phyloP scores from a whole-genome alignment of 2,329 filamentous ascomycete genomes.

The Fusarium stilboides region DNA sequence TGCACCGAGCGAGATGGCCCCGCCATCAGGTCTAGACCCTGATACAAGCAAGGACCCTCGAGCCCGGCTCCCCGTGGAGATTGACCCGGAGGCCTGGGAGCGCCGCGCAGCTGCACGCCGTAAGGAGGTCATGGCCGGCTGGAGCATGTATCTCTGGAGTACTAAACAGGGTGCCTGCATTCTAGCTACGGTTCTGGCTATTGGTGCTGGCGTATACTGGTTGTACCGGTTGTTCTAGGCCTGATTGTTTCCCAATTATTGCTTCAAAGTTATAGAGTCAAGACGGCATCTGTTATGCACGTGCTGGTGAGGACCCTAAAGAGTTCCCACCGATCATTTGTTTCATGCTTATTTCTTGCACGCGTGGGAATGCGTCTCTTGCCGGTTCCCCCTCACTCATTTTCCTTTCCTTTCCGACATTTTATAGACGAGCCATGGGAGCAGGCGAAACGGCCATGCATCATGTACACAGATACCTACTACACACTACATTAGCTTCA shows the following conservation, averaged over 20 bases:
- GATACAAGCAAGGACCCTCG: conserved; percentile 59
- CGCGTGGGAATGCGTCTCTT: neutral
- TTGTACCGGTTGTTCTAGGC: conserved; percentile 29
- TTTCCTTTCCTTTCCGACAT: conserved; percentile 11
- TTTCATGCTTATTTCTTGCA: neutral
- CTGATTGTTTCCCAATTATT: neutral
- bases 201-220: conserved; percentile 65
- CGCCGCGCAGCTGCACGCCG: conserved; percentile 63
- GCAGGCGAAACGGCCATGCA: conserved; percentile 33
- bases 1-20: conserved; percentile 57
- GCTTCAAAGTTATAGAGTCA: neutral
- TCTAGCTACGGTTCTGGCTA: conserved; percentile 59
- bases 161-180: conserved; percentile 66
- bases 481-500: conserved; percentile 13
- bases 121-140: conserved; percentile 66
- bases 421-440: conserved; percentile 25
- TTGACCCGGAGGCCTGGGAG: conserved; percentile 70
- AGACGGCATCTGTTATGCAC: neutral
- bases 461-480: conserved; percentile 34
- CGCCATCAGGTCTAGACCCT: conserved; percentile 47
- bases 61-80: conserved; percentile 63
- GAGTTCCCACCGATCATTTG: neutral
- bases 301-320: neutral
- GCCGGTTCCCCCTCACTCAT: conserved; percentile 1
- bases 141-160: conserved; percentile 69